Conservation (phyloP, 2,329 filamentous ascomycete species). For the Calycina herbarum region DNA sequence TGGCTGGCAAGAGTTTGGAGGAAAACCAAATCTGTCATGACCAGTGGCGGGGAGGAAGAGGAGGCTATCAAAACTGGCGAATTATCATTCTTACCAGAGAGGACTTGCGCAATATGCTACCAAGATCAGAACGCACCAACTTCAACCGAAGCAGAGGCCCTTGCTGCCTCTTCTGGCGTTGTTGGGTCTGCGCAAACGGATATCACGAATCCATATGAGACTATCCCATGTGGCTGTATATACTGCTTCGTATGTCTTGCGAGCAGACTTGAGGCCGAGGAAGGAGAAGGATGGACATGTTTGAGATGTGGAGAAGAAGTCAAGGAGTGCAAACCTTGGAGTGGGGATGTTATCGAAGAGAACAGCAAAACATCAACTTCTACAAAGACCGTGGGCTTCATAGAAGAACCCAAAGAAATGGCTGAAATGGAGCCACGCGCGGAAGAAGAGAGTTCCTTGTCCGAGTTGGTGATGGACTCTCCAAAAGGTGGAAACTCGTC, state of each 20-base stretch:
- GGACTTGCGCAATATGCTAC: slow-evolving; percentile 97
- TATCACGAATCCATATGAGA: slow-evolving; percentile 93
- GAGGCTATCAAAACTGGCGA: slow-evolving; percentile 66
- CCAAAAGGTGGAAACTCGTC: slow-evolving; percentile 17
- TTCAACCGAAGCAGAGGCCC: slow-evolving; percentile 71
- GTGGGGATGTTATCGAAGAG: slow-evolving; percentile 77
- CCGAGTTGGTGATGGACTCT: slow-evolving; percentile 34
- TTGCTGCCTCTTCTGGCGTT: slow-evolving; percentile 72
- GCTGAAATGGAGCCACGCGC: slow-evolving; percentile 26
- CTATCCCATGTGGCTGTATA: slow-evolving; percentile 83
- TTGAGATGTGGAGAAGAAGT: slow-evolving; percentile 82
- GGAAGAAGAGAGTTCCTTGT: slow-evolving; percentile 18
- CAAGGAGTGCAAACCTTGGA: slow-evolving; percentile 87
- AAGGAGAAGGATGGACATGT: slow-evolving; percentile 92
- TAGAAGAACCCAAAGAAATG: slow-evolving; percentile 41
- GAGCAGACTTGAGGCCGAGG: slow-evolving; percentile 83
- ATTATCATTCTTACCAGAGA: slow-evolving; percentile 81
- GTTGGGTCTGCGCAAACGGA: slow-evolving; percentile 88
- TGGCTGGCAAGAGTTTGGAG: slow-evolving; percentile 89
- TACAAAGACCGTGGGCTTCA: slow-evolving; percentile 63
- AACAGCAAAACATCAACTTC: slow-evolving; percentile 38
- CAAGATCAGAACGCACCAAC: slow-evolving; percentile 79
- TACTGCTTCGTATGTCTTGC: slow-evolving; percentile 98
- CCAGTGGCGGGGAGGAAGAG: slow-evolving; percentile 50
- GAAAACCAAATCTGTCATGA: slow-evolving; percentile 68